Base-by-base conservation (phyloP, 768 basidiomycete species). In the Tricholoma flavovirens region DNA sequence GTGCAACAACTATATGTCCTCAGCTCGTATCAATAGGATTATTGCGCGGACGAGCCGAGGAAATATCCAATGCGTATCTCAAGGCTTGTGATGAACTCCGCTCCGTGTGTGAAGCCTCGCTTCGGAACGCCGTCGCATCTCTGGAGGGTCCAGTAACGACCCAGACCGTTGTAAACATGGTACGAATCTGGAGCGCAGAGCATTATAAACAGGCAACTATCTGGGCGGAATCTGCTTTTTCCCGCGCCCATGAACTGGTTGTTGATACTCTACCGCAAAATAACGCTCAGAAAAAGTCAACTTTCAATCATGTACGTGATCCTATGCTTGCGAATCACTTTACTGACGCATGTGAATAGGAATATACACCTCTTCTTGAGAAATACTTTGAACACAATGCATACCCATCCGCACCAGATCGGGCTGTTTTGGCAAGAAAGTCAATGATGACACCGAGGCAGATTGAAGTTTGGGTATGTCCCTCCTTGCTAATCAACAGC, bases 381-480 rank as follows among this genome's bases (percentile, higher is more conserved):
- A 65, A 71, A 35, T 83, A 80, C 35, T 82, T 82, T 33, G 63
- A 73, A 7, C 64, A 71, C 12, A 79, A 82, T 56, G 72, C 77
- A 0, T 82, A 78, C 30, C 82, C 82, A 0, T 74, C 75, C 0
- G 64, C 66, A 0, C 64, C 67, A 0, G 81, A 83, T 51, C 74
- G 75, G 0, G 49, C 36, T 0, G 51, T 68, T 0, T 64, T 83
- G 0, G 82, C 82, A 0, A 55, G 66, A 17, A 77, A 77, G 49
- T 72, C 77, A 0, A 60, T 62, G 30, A 82, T 83, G 80, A 63
- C 73, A 0, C 62, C 62, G 0, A 59, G 75, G 0, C 81, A 83
- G 56, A 80, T 83, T 5, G 77, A 80, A 61, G 77, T 82, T 51
- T 83, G 82, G 82, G 81, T 82, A 57, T 3, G 24, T 26, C 3